A percentile compares a stretch with the other conserved stretches of the same genome.
These are phyloP conservation scores for Tetrahymena elliotti DNA, from an alignment of 73 alveolate species.

Conservation along the genomic window DNA sequence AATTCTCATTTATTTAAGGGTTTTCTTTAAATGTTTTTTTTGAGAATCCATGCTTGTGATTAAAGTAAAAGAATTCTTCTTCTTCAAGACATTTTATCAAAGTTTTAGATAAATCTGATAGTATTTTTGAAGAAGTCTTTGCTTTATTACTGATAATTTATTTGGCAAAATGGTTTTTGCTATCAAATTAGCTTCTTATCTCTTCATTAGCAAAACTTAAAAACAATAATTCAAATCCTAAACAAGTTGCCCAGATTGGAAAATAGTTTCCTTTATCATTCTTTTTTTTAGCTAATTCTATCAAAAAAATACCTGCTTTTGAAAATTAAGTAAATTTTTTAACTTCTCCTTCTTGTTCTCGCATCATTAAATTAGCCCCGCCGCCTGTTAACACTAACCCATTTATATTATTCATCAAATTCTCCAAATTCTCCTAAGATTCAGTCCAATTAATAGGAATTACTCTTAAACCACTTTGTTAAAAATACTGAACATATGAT, in stretches of 20 bases:
- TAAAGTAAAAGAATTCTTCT: neutral
- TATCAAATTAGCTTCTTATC: neutral
- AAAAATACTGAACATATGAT: neutral
- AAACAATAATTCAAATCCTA: conserved; percentile 18
- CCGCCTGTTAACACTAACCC: neutral
- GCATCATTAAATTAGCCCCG: neutral
- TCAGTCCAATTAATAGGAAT: neutral
- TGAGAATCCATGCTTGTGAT: neutral
- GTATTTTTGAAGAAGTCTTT: neutral
- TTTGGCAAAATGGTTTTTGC: neutral
- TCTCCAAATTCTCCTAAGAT: neutral
- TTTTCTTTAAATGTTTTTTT: neutral
- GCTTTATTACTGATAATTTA: neutral
- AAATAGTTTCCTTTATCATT: conserved; percentile 17
- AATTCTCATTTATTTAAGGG: neutral
- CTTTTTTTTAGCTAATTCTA: neutral
- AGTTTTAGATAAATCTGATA: neutral
- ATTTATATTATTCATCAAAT: neutral
- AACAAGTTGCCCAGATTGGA: conserved; percentile 41
- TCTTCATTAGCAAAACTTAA: neutral
- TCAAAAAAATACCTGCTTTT: neutral
- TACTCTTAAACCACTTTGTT: neutral
- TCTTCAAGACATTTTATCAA: neutral
- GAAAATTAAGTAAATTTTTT: neutral
- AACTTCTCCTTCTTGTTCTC: neutral